A percentile compares a stretch with the other conserved stretches of the same genome.
phyloP scores from a whole-genome alignment of 768 basidiomycete genomes.

The Phaeolepiota aurea region DNA sequence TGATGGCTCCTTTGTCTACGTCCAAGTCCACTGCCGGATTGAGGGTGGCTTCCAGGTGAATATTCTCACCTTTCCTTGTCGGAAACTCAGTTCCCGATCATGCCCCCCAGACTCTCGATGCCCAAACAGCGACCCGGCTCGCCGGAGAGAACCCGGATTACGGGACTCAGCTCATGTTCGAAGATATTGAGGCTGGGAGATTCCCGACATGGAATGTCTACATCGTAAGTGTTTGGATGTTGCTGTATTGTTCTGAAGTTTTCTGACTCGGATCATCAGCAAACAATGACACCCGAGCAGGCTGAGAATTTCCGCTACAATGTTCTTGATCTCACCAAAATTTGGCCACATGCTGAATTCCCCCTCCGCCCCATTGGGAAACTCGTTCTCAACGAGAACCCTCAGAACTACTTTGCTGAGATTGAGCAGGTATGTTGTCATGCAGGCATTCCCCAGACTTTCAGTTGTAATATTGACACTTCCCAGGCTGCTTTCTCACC shows the following conservation, averaged over 20 bases:
- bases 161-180: conserved; percentile 68
- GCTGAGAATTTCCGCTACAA: conserved; percentile 89
- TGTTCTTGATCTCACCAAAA: conserved; percentile 83
- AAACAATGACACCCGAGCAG: conserved; percentile 91
- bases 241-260: neutral
- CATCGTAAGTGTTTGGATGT: conserved; percentile 39
- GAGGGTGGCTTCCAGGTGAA: conserved; percentile 82
- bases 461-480: conserved; percentile 10
- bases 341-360: conserved; percentile 83
- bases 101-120: conserved; percentile 55
- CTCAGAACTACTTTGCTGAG: conserved; percentile 88
- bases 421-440: conserved; percentile 70
- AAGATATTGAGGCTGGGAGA: conserved; percentile 73
- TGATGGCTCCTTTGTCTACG: conserved; percentile 79
- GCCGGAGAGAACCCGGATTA: conserved; percentile 80
- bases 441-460: conserved; percentile 6
- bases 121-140: conserved; percentile 54
- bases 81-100: conserved; percentile 1
- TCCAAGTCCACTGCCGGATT: conserved; percentile 75
- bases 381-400: conserved; percentile 71
- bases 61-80: conserved; percentile 1
- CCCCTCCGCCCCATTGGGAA: conserved; percentile 88
- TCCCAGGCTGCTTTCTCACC: conserved; percentile 74
- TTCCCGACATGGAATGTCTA: conserved; percentile 88
- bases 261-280: conserved; percentile 27